phyloP scores from a whole-genome alignment of 495 filamentous ascomycete species.

The Trypethelium eluteriae region DNA sequence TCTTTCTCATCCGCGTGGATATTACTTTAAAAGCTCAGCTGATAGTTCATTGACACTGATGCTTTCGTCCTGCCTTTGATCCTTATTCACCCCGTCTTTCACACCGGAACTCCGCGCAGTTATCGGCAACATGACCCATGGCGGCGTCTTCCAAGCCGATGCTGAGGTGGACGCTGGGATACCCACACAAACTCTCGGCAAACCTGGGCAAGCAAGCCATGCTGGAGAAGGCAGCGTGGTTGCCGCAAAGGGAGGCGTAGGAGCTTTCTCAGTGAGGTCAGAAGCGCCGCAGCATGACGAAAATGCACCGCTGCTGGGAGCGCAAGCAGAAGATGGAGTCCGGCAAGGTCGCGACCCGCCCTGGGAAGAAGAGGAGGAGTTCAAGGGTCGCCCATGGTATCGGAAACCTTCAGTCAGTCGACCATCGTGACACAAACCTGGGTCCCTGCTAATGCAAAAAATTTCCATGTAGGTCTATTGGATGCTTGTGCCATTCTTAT shows the following conservation, averaged over 20 bases:
- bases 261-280: background rate
- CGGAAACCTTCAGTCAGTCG: conserved; percentile 59
- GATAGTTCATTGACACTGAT: background rate
- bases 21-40: background rate
- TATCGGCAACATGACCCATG: background rate
- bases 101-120: background rate
- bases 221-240: background rate
- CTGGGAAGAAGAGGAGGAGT: conserved; percentile 50
- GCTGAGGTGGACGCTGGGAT: background rate
- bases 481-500: conserved; percentile 66
- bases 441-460: conserved; percentile 2
- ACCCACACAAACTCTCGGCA: background rate
- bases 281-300: conserved; percentile 15
- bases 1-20: background rate
- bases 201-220: background rate
- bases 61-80: background rate
- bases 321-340: conserved; percentile 15
- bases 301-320: conserved; percentile 16
- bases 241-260: background rate
- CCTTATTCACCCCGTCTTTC: background rate
- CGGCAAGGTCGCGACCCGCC: conserved; percentile 15
- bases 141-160: background rate
- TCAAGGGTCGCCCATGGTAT: conserved; percentile 60
- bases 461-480: conserved; percentile 59
- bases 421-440: background rate